Percentiles rank a stretch among this genome's conserved stretches.
phyloP scores from a whole-genome alignment of 495 filamentous ascomycete genomes.

The Chaetomium tenue region DNA sequence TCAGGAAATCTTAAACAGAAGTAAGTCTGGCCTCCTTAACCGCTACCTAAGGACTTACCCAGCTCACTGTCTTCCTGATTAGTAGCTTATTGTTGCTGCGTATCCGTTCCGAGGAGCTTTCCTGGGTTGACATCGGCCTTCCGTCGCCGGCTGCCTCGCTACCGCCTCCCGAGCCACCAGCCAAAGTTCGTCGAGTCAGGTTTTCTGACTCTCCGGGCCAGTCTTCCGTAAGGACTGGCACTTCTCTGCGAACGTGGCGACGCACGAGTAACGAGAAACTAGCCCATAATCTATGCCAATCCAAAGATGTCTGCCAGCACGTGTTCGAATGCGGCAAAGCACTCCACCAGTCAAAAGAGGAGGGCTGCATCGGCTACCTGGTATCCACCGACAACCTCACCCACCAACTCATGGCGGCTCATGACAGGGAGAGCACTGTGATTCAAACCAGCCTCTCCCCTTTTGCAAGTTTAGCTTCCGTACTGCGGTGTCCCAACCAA shows the following conservation, averaged over 20 bases:
- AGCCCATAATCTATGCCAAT: conserved; percentile 1
- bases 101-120: conserved; percentile 1
- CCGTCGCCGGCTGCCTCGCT: background rate
- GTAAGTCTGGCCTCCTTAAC: background rate
- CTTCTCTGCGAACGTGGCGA: background rate
- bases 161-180: background rate
- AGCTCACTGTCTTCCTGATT: background rate
- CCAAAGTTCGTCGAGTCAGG: background rate
- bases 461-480: background rate
- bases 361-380: conserved; percentile 5
- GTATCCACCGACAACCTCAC: conserved; percentile 5
- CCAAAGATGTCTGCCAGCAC: conserved; percentile 11
- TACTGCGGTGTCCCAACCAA: background rate
- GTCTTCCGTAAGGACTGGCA: background rate
- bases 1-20: background rate
- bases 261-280: background rate
- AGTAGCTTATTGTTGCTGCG: background rate
- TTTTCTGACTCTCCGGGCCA: background rate
- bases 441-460: background rate
- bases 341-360: background rate
- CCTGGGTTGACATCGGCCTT: conserved; percentile 10
- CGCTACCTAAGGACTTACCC: background rate
- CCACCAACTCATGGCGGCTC: conserved; percentile 1
- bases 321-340: conserved; percentile 3
- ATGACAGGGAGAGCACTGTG: conserved; percentile 1